A percentile compares a stretch with the other conserved stretches of the same genome.
Conservation (phyloP, 1,284 basidiomycete species). For the Inonotus hispidus region DNA sequence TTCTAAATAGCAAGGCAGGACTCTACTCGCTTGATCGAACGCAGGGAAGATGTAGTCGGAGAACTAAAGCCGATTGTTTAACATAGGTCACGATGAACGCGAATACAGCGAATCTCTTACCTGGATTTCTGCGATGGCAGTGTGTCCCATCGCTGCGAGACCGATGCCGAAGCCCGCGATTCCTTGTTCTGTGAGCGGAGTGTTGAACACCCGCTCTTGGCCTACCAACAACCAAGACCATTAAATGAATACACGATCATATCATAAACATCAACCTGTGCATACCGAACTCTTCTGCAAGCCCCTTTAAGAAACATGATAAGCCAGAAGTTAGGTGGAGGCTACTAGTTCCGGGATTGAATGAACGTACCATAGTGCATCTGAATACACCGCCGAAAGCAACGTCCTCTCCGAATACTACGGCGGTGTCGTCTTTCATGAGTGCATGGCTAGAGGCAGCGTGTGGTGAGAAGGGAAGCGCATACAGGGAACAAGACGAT, state of each 20-base stretch:
- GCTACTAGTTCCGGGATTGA: not conserved
- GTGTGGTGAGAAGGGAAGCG: not conserved
- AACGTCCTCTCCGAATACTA: conserved; percentile 93
- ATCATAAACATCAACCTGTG: not conserved
- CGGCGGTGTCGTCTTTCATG: conserved; percentile 79
- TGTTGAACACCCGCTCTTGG: conserved; percentile 92
- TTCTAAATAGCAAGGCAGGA: not conserved
- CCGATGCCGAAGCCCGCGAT: conserved; percentile 95
- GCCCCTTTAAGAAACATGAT: conserved; percentile 50
- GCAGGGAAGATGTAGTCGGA: conserved; percentile 87
- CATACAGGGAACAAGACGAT: conserved; percentile 2
- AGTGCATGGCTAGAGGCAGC: conserved; percentile 62
- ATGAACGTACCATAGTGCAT: conserved; percentile 66
- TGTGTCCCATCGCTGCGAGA: conserved; percentile 88
- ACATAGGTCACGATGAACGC: not conserved
- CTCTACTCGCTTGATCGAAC: conserved; percentile 72
- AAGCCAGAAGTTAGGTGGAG: not conserved
- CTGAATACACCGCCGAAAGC: conserved; percentile 93
- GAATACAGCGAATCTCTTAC: not conserved
- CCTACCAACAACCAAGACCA: conserved; percentile 55
- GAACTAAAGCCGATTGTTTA: conserved; percentile 38
- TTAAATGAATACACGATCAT: conserved; percentile 3
- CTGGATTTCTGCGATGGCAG: conserved; percentile 91
- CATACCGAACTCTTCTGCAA: conserved; percentile 88
- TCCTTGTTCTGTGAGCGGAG: conserved; percentile 89